These are phyloP conservation scores for Aureobasidium mangrovei DNA, from an alignment of 2,329 filamentous ascomycete genomes.

Conservation along the genomic window DNA sequence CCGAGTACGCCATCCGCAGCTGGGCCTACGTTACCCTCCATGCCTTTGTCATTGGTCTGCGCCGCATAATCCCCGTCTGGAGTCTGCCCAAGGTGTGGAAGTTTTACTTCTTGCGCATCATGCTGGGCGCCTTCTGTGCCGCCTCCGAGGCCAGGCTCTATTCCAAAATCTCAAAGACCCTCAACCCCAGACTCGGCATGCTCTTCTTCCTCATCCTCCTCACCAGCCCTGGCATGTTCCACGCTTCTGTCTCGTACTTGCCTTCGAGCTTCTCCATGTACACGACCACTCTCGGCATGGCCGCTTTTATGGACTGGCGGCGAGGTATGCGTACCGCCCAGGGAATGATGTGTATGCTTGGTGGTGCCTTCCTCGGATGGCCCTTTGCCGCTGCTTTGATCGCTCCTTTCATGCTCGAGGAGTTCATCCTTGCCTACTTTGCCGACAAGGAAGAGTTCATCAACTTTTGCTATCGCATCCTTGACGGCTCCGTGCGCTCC, in stretches of 20 bases:
- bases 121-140: slow-evolving; percentile 68
- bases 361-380: slow-evolving; percentile 83
- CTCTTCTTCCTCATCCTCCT: slow-evolving; percentile 72
- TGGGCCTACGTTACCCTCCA: slow-evolving; percentile 86
- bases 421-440: slow-evolving; percentile 48
- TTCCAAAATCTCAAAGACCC: slow-evolving; percentile 61
- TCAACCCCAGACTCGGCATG: slow-evolving; percentile 76
- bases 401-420: slow-evolving; percentile 72
- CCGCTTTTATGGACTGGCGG: slow-evolving; percentile 85
- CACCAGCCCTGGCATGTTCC: slow-evolving; percentile 85
- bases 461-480: slow-evolving; percentile 38
- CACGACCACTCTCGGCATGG: slow-evolving; percentile 72
- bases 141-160: slow-evolving; percentile 76
- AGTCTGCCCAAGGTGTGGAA: slow-evolving; percentile 44
- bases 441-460: slow-evolving; percentile 44
- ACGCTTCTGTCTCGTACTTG: slow-evolving; percentile 76
- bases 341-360: slow-evolving; percentile 84
- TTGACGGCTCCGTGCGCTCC: slow-evolving; percentile 59
- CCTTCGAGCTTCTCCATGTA: slow-evolving; percentile 98
- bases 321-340: slow-evolving; percentile 68
- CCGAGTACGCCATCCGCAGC: slow-evolving; percentile 86
- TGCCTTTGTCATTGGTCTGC: slow-evolving; percentile 59
- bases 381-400: slow-evolving; percentile 82
- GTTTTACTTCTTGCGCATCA: slow-evolving; percentile 78
- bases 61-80: slow-evolving; percentile 43